phyloP scores from a whole-genome alignment of 108 stramenopile genomes.

The Conticribra weissflogii region DNA sequence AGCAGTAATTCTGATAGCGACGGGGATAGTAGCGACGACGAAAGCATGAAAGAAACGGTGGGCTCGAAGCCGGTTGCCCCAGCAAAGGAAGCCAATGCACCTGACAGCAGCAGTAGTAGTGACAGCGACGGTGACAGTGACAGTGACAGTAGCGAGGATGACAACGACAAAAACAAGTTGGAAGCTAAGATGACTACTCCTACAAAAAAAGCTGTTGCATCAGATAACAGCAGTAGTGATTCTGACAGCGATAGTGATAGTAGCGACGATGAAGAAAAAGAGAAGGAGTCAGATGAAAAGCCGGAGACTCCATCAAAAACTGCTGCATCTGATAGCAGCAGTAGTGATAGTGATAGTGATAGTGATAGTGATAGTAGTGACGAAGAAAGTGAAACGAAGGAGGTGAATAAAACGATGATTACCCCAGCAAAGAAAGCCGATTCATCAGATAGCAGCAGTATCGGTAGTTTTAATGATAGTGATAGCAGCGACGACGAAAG shows the following conservation, averaged over 20 bases:
- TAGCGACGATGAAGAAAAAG: slow-evolving; percentile 8
- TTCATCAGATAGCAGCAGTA: slow-evolving; percentile 14
- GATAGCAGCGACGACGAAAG: slow-evolving; percentile 32
- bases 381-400: not conserved
- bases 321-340: slow-evolving; percentile 1
- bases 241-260: slow-evolving; percentile 7
- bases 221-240: slow-evolving; percentile 10
- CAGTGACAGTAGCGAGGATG: slow-evolving; percentile 22
- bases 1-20: slow-evolving; percentile 9
- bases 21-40: slow-evolving; percentile 16
- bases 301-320: slow-evolving; percentile 2
- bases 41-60: slow-evolving; percentile 9
- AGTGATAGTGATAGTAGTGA: slow-evolving; percentile 23
- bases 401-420: not conserved
- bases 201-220: slow-evolving; percentile 30
- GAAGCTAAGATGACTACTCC: not conserved
- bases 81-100: not conserved
- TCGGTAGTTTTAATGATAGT: slow-evolving; percentile 18
- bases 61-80: not conserved
- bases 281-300: not conserved
- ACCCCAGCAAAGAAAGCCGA: slow-evolving; percentile 6
- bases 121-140: slow-evolving; percentile 16
- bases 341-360: slow-evolving; percentile 17
- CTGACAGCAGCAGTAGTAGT: slow-evolving; percentile 15
- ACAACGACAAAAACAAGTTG: not conserved